A percentile compares a stretch with the other conserved stretches of the same genome.
Evolutionary conservation across 208 protist species (phyloP).

Genomic region (Trypanosoma avium): DNA sequence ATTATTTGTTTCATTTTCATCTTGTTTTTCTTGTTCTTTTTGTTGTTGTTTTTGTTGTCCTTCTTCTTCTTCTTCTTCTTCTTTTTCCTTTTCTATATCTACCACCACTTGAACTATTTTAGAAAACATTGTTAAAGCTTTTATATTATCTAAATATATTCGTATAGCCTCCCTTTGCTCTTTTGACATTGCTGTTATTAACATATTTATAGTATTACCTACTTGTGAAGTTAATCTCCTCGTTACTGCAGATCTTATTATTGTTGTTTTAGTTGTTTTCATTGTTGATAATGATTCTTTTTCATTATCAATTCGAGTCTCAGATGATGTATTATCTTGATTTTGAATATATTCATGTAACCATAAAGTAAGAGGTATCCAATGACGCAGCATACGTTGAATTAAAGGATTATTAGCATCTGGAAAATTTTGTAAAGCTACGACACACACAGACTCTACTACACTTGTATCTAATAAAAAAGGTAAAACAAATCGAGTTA

Average conservation of each 20-base stretch:
- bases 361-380: constrained; percentile 47
- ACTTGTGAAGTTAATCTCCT: constrained; percentile 58
- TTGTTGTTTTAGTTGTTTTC: constrained; percentile 6
- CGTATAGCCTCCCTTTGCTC: constrained; percentile 36
- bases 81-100: background rate
- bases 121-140: constrained; percentile 13
- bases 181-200: constrained; percentile 42
- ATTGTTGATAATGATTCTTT: background rate
- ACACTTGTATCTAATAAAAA: constrained; percentile 52
- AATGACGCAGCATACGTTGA: constrained; percentile 49
- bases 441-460: constrained; percentile 32
- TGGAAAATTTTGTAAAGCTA: constrained; percentile 34
- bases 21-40: background rate
- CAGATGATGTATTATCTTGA: constrained; percentile 24
- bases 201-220: constrained; percentile 61
- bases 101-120: background rate
- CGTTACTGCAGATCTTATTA: constrained; percentile 12
- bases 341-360: constrained; percentile 33
- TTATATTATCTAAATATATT: constrained; percentile 21
- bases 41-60: background rate
- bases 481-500: constrained; percentile 56
- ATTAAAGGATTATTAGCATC: constrained; percentile 39
- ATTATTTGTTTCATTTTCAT: background rate
- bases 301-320: too few relatives aligned
- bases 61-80: background rate